Percentiles rank a stretch among this genome's conserved stretches.
phyloP scores from a whole-genome alignment of 371 early-diverging fungal species.

The Zychaea mexicana region DNA sequence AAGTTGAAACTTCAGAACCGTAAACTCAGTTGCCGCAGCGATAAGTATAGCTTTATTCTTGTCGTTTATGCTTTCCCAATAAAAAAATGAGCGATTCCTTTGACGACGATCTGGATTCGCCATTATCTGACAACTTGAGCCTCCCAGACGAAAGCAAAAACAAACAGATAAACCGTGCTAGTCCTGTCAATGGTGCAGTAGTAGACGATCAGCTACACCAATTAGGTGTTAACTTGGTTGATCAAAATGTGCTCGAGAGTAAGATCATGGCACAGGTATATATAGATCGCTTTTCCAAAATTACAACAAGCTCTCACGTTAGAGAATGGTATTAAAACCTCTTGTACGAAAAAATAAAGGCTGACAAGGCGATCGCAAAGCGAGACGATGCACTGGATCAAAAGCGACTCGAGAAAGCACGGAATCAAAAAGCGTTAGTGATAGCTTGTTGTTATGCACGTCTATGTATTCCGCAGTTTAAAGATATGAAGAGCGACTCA shows the following conservation, averaged over 20 bases:
- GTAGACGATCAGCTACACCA: constrained; percentile 22
- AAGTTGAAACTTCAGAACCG: neutral
- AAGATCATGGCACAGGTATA: constrained; percentile 67
- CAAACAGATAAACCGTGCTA: too few species aligned
- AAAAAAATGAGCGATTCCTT: neutral
- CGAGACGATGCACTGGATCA: constrained; percentile 57
- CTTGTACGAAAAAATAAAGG: constrained; percentile 31
- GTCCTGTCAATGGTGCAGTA: neutral
- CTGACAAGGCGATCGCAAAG: constrained; percentile 58
- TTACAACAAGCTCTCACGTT: too few species aligned
- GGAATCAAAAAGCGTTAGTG: constrained; percentile 42
- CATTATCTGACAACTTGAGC: constrained; percentile 2
- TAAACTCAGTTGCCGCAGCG: neutral
- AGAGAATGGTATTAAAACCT: constrained; percentile 1
- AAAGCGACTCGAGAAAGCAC: constrained; percentile 56
- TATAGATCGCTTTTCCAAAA: neutral
- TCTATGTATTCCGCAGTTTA: too few species aligned
- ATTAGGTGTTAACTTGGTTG: constrained; percentile 61
- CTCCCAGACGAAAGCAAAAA: neutral
- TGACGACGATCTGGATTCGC: neutral
- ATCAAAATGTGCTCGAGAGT: constrained; percentile 66
- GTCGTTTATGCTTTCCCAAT: neutral
- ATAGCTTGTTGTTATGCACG: neutral
- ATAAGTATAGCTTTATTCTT: neutral
- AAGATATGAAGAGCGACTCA: too few species aligned